These are phyloP conservation scores for Phytopythium cucurbitacearum DNA, from an alignment of 352 stramenopile genomes.

Conservation along the genomic window DNA sequence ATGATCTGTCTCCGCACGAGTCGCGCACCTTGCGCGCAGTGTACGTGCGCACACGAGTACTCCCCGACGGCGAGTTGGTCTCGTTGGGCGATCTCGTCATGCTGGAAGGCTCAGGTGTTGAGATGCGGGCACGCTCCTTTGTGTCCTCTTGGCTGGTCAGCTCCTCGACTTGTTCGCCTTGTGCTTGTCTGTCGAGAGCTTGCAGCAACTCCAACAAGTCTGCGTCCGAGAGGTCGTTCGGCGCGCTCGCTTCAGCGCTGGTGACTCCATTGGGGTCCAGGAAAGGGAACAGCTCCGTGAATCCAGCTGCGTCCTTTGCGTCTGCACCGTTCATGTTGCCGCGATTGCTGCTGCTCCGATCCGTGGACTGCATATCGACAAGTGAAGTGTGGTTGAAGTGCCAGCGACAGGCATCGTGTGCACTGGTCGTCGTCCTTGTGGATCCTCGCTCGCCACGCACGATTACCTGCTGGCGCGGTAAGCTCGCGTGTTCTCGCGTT, in stretches of 20 bases:
- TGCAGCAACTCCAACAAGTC: constrained; percentile 3
- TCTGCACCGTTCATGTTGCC: not conserved
- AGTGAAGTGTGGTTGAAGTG: no score
- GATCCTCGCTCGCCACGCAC: no score
- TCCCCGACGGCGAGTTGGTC: not conserved
- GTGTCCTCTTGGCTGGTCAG: no score
- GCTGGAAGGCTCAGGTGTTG: no score
- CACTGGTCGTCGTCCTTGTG: no score
- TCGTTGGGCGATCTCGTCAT: not conserved
- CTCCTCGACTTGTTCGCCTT: not conserved
- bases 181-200: not conserved
- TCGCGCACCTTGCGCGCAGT: constrained; percentile 21
- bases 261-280: not conserved
- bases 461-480: no score
- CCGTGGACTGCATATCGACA: no score
- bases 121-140: not conserved
- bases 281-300: constrained; percentile 2
- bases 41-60: constrained; percentile 16
- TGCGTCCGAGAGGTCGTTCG: constrained; percentile 1
- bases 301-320: not conserved
- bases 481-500: no score
- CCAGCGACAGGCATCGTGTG: no score
- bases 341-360: no score
- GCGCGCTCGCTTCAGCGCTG: not conserved
- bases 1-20: not conserved